Percentiles rank a stretch among this genome's conserved stretches.
phyloP scores from a whole-genome alignment of 805 yeast species.

The Metschnikowia cerradonensis region DNA sequence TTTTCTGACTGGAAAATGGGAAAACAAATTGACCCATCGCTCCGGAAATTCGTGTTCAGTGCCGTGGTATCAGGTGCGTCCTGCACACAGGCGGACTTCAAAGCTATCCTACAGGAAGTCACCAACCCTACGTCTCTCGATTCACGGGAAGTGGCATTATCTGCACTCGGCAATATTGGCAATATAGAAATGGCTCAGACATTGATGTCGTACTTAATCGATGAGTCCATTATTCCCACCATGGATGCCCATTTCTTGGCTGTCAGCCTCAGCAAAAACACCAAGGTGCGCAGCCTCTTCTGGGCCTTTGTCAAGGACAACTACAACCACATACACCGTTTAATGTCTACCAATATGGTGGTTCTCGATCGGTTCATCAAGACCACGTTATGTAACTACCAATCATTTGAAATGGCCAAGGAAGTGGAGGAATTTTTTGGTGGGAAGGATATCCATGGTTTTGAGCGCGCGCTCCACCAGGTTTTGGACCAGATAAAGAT shows the following conservation, averaged over 20 bases:
- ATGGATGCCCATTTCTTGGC: constrained; percentile 60
- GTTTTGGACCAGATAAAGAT: constrained; percentile 52
- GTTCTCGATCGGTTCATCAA: constrained; percentile 47
- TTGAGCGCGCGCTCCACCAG: constrained; percentile 51
- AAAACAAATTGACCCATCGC: constrained; percentile 39
- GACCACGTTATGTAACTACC: constrained; percentile 35
- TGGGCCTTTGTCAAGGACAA: constrained; percentile 50
- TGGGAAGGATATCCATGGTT: constrained; percentile 47
- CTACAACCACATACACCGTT: constrained; percentile 41
- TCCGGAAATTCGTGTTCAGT: constrained; percentile 40
- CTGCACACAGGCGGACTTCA: constrained; percentile 33
- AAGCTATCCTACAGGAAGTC: constrained; percentile 43
- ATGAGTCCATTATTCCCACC: constrained; percentile 43
- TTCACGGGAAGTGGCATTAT: constrained; percentile 53
- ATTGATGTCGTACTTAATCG: constrained; percentile 38
- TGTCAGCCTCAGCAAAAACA: constrained; percentile 43
- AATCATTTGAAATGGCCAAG: constrained; percentile 8
- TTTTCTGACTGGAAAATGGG: constrained; percentile 24
- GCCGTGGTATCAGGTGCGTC: constrained; percentile 39
- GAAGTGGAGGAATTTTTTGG: constrained; percentile 44
- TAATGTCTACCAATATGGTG: constrained; percentile 48
- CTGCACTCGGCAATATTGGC: constrained; percentile 49
- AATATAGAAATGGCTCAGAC: constrained; percentile 31
- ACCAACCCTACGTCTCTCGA: constrained; percentile 51
- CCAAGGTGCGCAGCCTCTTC: constrained; percentile 37